Conservation (phyloP, 176 grass and related monocot species). For the Paspalum vaginatum region DNA sequence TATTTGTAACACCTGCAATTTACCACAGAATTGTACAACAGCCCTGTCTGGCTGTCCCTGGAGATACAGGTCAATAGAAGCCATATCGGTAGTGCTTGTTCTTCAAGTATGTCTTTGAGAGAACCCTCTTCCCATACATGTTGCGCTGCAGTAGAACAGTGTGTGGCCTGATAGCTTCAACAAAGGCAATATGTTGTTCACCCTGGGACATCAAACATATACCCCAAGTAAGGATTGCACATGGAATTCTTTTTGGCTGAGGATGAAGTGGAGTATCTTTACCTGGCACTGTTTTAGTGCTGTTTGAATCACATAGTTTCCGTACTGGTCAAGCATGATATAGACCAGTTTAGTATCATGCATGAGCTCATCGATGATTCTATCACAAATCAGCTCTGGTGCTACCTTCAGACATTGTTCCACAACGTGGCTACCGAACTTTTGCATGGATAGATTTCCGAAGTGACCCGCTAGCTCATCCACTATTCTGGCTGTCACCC, state of each 20-base stretch:
- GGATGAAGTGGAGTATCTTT: neutral
- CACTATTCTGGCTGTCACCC: constrained; percentile 59
- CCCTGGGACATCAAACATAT: constrained; percentile 49
- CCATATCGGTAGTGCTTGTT: constrained; percentile 46
- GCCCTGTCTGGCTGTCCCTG: neutral
- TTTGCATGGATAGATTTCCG: constrained; percentile 66
- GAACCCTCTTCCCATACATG: constrained; percentile 73
- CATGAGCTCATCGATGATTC: constrained; percentile 69
- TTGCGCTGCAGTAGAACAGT: constrained; percentile 44
- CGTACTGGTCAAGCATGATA: constrained; percentile 61
- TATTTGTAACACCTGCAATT: constrained; percentile 7
- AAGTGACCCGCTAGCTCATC: constrained; percentile 56
- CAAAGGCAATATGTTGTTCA: constrained; percentile 35
- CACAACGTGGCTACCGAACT: constrained; percentile 86
- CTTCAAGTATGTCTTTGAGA: constrained; percentile 64
- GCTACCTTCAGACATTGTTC: constrained; percentile 63
- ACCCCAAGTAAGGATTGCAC: constrained; percentile 16
- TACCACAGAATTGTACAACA: constrained; percentile 40
- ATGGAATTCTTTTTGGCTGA: constrained; percentile 17
- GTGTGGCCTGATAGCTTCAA: constrained; percentile 52
- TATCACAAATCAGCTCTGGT: constrained; percentile 4
- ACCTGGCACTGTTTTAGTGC: constrained; percentile 64
- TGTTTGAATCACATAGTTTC: constrained; percentile 86
- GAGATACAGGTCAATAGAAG: constrained; percentile 26
- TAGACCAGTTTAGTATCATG: constrained; percentile 52